These are phyloP conservation scores for Rhododendron kiyosumense DNA, from an alignment of 148 eudicot genomes.

Conservation along the genomic window DNA sequence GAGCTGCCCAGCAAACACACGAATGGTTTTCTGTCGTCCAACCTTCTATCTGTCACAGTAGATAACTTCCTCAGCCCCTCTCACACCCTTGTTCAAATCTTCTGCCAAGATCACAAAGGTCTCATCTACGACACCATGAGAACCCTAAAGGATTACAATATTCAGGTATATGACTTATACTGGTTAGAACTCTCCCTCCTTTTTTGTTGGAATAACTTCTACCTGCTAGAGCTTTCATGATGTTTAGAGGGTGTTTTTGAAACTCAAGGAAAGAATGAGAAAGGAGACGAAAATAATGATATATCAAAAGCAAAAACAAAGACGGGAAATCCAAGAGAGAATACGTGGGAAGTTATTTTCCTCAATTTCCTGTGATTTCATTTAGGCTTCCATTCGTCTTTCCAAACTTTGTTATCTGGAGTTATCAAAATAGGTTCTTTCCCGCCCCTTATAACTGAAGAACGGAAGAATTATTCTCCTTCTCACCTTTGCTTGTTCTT, in stretches of 20 bases:
- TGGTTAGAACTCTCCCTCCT: neutral
- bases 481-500: neutral
- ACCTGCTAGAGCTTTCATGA: neutral
- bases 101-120: constrained; percentile 56
- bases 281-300: neutral
- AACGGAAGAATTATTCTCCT: neutral
- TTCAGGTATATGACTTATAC: constrained; percentile 33
- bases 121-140: constrained; percentile 59
- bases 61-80: constrained; percentile 62
- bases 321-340: neutral
- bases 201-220: neutral
- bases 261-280: neutral
- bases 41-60: constrained; percentile 25
- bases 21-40: constrained; percentile 12
- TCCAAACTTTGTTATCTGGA: neutral
- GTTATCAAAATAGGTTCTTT: neutral
- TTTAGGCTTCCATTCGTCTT: neutral
- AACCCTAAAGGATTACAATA: constrained; percentile 59
- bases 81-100: constrained; percentile 51
- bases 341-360: neutral
- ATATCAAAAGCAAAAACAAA: neutral
- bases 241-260: neutral
- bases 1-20: constrained; percentile 25
- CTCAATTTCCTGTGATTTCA: neutral
- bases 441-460: neutral